Evolutionary conservation across 768 basidiomycete genomes (phyloP), one percentile per base, ranked within the genome.

Genomic region (Gelatoporia subvermispora): DNA sequence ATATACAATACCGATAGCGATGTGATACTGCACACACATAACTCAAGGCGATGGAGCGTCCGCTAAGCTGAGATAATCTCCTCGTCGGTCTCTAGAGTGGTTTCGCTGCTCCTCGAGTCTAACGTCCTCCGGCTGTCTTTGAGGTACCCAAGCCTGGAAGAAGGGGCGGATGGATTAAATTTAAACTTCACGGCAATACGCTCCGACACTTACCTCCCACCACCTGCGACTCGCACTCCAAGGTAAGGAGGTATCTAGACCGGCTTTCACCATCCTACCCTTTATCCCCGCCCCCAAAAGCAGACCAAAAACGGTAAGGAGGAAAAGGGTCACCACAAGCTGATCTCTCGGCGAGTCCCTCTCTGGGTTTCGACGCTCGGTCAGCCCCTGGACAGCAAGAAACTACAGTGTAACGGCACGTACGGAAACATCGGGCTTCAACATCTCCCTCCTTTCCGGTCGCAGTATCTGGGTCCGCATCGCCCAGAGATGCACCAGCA

Each of bases 391-490:
- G 18, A 17, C 17, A 46, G 44, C 37, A 21, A 28, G 31, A 42
- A 38, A 47, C 41, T 24, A 56, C 48, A 44, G 50, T 42, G 43
- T 35, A 31, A 47, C 2, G 9, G 53, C 46, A 77, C 92, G 61
- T 68, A 95, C 93, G 90, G 71, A 95, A 95, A 75, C 93, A 96
- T 64, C 93, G 75, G 49, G 93, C 92, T 71, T 94, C 92, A 20
- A 96, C 90, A 66, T 95, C 92, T 37, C 93, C 93, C 66, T 95
- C 93, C 63, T 88, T 93, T 28, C 93, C 93, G 4, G 92, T 94
- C 11, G 88, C 91, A 16, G 88, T 93, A 66, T 96, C 93, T 22
- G 89, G 89, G 66, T 96, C 81, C 20, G 88, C 84, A 60, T 93
- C 88, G 21, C 93, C 93, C 45, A 94, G 69, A 43, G 79, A 76